Base-by-base conservation (phyloP, 2,329 filamentous ascomycete genomes). In the Alternaria arbusti region DNA sequence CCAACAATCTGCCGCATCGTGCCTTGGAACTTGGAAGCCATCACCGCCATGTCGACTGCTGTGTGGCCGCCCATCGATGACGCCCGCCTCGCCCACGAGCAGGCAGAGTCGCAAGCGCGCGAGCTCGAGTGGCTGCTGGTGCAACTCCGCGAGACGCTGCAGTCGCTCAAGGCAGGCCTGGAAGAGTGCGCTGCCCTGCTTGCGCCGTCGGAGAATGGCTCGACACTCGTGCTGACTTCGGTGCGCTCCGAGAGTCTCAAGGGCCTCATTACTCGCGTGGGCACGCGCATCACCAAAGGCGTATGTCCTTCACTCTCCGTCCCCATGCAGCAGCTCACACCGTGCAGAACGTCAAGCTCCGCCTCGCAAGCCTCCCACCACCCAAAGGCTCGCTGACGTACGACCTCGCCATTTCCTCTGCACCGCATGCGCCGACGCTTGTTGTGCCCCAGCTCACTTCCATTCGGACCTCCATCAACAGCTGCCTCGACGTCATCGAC, bases 151-250 rank as follows among this genome's bases (percentile, higher is more conserved):
- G 86, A 88, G 55, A 89, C 87, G 25, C 82, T 91, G 54, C 82
- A 83, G 57, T 86, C 87, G 15, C 80, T 91, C 64, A 89, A 89
- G 72, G 85, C 86, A 67, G 93, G 93, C 63, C 87, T 98, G 4
- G 90, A 96, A 78, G 94, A 97, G 81, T 97, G 94, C 82, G 93
- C 94, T 70, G 89, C 91, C 17, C 87, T 98, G 23, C 88, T 99
- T 28, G 91, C 93, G 8, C 94, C 95, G 2, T 87, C 90, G 67
- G 93, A 97, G 75, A 90, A 91, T 1, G 94, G 94, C 9, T 94
- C 90, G 72, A 99, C 95, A 1, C 88, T 99, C 26, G 94, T 96
- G 28, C 86, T 99, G 69, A 96, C 92, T 65, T 96, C 94, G 13
- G 87, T 91, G 59, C 88, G 94, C 59, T 95, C 93, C 59, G 96